Base-by-base conservation (phyloP, 805 yeast genomes). In the Wickerhamiella occidentalis region DNA sequence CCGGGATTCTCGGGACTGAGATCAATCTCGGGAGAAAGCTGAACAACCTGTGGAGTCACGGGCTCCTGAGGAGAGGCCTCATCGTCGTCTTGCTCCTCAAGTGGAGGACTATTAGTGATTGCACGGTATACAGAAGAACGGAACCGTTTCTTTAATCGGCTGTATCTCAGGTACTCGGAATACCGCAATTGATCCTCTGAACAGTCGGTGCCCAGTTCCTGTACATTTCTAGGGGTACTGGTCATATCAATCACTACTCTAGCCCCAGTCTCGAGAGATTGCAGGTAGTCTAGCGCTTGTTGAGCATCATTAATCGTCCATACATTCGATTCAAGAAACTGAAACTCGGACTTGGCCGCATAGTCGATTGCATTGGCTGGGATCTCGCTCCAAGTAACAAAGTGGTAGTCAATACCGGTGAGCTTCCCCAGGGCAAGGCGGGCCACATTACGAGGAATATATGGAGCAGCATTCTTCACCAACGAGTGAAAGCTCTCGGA, bases 361-460 rank as follows among this genome's bases (percentile, higher is more conserved):
- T 26, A 45, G 36, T 45, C 48, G 6, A 45, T 22, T 19, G 48
- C 48, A 25, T 18, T 15, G 8, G n/a, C 13, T 11, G 35, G 37
- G 9, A 45, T 23, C 9, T 29, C 43, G 3, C 18, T 13, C 29
- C 41, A 35, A 6, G 33, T n/a, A 18, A 55, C 58, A 6, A 57
- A 48, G 33, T 52, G 49, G 54, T 65, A 66, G 48, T 62, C 55
- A 38, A 64, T 56, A 3, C 67, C 66, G n/a, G 55, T 42, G 19
- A 62, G 29, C 21, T 55, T 55, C 19, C 69, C 68, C 37, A 61
- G 47, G 7, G 63, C 45, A 33, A 54, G 40, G 21, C 66, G 58
- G 13, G 60, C 61, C 1, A 56, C 40, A 52, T 56, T 57, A 17
- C 55, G 44, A 6, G 64, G 64, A 8, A 53, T 9, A 11, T 42